These are phyloP conservation scores for Ceratocystiopsis minuta DNA, from an alignment of 2,329 filamentous ascomycete genomes.

Conservation along the genomic window DNA sequence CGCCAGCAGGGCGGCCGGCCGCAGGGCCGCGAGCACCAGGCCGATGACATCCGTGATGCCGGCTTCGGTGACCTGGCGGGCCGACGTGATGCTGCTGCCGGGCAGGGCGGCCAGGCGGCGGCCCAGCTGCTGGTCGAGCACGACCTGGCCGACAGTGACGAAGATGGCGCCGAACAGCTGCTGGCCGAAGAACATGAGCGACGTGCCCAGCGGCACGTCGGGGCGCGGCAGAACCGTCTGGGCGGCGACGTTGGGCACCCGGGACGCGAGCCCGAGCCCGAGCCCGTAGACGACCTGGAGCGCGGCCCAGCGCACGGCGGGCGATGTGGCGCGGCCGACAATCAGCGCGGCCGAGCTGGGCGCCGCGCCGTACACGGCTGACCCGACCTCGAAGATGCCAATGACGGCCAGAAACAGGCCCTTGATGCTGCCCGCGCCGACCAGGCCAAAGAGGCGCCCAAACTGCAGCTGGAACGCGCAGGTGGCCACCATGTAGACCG, in stretches of 20 bases:
- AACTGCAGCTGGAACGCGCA: slow-evolving; percentile 19
- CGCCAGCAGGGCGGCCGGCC: slow-evolving; percentile 13
- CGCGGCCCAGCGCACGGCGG: slow-evolving; percentile 18
- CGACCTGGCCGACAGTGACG: slow-evolving; percentile 5
- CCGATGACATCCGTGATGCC: slow-evolving; percentile 4
- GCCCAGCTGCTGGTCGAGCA: slow-evolving; percentile 6
- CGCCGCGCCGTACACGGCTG: slow-evolving; percentile 22
- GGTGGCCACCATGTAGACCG: slow-evolving; percentile 8
- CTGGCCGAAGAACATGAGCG: slow-evolving; percentile 24
- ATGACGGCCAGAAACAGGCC: slow-evolving; percentile 15
- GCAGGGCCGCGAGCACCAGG: not conserved
- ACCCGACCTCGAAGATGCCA: slow-evolving; percentile 21
- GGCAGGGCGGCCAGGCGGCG: not conserved
- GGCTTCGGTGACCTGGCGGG: slow-evolving; percentile 1
- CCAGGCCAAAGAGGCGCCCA: slow-evolving; percentile 23
- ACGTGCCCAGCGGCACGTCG: slow-evolving; percentile 24
- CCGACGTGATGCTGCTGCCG: not conserved
- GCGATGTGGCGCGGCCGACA: slow-evolving; percentile 21
- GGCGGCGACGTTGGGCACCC: slow-evolving; percentile 26
- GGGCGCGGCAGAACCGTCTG: slow-evolving; percentile 24
- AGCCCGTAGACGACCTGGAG: slow-evolving; percentile 26
- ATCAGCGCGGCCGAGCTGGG: slow-evolving; percentile 22
- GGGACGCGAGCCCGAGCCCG: slow-evolving; percentile 25
- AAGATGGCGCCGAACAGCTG: slow-evolving; percentile 7
- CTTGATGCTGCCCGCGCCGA: slow-evolving; percentile 19